A percentile compares a stretch with the other conserved stretches of the same genome.
phyloP scores from a whole-genome alignment of 176 grass and related monocot genomes.

The Calamus simplicifolius region DNA sequence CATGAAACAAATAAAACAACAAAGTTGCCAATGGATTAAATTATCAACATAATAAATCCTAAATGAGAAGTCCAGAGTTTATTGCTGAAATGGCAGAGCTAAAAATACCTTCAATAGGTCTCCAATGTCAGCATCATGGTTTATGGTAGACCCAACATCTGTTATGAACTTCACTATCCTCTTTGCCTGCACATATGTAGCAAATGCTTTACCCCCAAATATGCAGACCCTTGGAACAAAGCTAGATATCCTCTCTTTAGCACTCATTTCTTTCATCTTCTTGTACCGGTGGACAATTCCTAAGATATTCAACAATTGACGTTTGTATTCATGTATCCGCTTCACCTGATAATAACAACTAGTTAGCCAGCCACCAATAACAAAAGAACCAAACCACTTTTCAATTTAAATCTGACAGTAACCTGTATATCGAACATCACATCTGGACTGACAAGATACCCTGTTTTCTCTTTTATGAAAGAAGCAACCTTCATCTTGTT shows the following conservation, averaged over 20 bases:
- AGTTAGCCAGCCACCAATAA: slow-evolving; percentile 17
- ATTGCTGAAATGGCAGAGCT: not conserved
- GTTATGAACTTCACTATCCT: slow-evolving; percentile 96
- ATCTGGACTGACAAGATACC: slow-evolving; percentile 91
- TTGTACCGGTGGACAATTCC: slow-evolving; percentile 97
- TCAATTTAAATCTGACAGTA: not conserved
- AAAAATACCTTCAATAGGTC: slow-evolving; percentile 84
- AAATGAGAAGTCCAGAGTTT: not conserved
- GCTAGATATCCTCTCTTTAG: slow-evolving; percentile 48
- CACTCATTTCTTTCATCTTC: slow-evolving; percentile 98
- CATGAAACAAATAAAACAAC: too few species aligned
- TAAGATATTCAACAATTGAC: slow-evolving; percentile 88
- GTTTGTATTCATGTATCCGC: slow-evolving; percentile 97
- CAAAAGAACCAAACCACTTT: not conserved
- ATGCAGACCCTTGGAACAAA: slow-evolving; percentile 93
- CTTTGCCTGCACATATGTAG: slow-evolving; percentile 95
- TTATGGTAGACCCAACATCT: slow-evolving; percentile 84
- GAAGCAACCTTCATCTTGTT: slow-evolving; percentile 82
- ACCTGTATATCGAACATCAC: slow-evolving; percentile 99
- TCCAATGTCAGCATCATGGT: slow-evolving; percentile 89
- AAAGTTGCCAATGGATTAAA: too few species aligned
- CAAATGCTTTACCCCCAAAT: slow-evolving; percentile 99
- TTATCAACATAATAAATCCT: too few species aligned
- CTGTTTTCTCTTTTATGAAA: slow-evolving; percentile 85
- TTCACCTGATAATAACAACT: slow-evolving; percentile 59